Evolutionary conservation across 192 early-diverging fungal genomes (phyloP).

Genomic region (Paraglomus brasilianum): DNA sequence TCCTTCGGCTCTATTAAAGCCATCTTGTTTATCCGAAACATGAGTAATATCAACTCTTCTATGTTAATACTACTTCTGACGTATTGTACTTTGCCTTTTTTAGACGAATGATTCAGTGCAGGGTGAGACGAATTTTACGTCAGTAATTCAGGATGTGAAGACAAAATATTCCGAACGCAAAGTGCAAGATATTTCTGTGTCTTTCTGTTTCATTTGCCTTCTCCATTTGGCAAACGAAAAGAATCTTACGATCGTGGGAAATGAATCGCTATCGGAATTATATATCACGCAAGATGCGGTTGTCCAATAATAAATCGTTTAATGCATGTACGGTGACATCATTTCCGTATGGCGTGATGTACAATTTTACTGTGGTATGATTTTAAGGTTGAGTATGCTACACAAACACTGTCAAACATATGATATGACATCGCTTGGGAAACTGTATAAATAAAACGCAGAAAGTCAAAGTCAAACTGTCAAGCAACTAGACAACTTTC

Average conservation of each 20-base stretch:
- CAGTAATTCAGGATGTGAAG: conserved; percentile 70
- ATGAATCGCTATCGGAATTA: conserved; percentile 35
- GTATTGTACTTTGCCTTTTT: neutral
- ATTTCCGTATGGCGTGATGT: too few relatives aligned
- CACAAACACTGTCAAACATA: too few relatives aligned
- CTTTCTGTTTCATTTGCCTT: conserved; percentile 96
- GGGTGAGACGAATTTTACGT: conserved; percentile 70
- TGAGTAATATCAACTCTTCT: too few relatives aligned
- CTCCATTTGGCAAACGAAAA: conserved; percentile 96
- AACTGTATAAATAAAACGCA: too few relatives aligned
- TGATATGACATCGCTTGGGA: too few relatives aligned
- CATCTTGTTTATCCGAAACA: neutral
- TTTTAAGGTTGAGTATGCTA: too few relatives aligned
- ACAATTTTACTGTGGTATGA: too few relatives aligned
- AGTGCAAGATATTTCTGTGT: conserved; percentile 90
- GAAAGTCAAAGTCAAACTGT: too few relatives aligned
- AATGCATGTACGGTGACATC: too few relatives aligned
- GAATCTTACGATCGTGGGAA: conserved; percentile 60
- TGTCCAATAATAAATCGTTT: too few relatives aligned
- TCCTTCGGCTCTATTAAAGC: too few relatives aligned
- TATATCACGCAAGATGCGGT: conserved; percentile 11
- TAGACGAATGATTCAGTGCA: conserved; percentile 40
- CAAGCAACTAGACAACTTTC: too few relatives aligned
- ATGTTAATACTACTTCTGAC: neutral
- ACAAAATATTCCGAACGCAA: conserved; percentile 74